phyloP scores from a whole-genome alignment of 768 basidiomycete species.

The Leccinum incarnatum region DNA sequence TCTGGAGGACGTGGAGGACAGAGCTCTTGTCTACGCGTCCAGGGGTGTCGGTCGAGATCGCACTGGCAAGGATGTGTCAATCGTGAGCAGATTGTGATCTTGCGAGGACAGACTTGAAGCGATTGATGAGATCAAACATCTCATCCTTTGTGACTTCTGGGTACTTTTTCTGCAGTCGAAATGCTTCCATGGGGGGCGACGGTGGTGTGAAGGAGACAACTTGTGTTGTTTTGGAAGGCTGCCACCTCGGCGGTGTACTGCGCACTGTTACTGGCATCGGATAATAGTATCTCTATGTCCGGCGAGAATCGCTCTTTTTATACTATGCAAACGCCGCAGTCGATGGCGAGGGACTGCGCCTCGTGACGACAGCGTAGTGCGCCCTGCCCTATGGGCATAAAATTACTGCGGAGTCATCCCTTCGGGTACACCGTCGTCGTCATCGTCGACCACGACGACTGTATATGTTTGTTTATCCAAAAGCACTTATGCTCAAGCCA shows the following conservation, averaged over 20 bases:
- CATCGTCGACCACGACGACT: background rate
- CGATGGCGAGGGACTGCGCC: background rate
- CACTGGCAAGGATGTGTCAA: constrained; percentile 38
- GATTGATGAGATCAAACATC: constrained; percentile 90
- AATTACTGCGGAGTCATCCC: background rate
- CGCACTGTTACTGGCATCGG: background rate
- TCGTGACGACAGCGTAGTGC: background rate
- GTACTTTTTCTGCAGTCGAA: constrained; percentile 88
- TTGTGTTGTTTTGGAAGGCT: constrained; percentile 13
- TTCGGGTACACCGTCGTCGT: background rate
- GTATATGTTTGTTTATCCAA: too few species aligned
- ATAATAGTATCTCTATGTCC: too few species aligned
- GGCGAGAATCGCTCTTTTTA: background rate
- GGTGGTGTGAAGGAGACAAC: constrained; percentile 9
- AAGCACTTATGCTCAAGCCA: background rate
- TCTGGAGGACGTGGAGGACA: constrained; percentile 75
- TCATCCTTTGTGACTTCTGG: constrained; percentile 90
- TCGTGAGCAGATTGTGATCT: background rate
- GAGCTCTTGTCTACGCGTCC: constrained; percentile 81
- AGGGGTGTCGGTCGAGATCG: constrained; percentile 73
- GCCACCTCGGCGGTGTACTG: constrained; percentile 16
- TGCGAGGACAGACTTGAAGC: constrained; percentile 80
- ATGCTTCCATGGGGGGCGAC: constrained; percentile 62
- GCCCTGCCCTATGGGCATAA: background rate
- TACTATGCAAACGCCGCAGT: background rate